Base-by-base conservation (phyloP, 257 asterid genomes). In the Nicotiana tomentosiformis region DNA sequence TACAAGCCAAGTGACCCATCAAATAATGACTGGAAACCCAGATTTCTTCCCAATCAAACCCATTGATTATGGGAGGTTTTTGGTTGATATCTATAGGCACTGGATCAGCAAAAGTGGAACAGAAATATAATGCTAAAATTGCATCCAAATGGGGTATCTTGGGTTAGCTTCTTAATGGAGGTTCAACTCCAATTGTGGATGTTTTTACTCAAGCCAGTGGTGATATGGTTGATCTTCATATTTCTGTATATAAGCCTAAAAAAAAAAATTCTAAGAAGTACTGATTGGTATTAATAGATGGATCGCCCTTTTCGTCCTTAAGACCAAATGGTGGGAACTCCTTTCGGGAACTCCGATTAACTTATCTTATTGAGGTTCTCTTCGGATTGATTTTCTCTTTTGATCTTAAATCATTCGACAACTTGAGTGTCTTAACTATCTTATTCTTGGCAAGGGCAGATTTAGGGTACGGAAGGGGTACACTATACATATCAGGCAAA, bases 141-240 rank as follows among this genome's bases (percentile, higher is more conserved):
- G 91, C 90, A 17, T 20, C 89, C 1, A 88, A 82, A 82, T 92
- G 96, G 96, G 92, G 96, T 6, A 77, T 89, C 6, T 1, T 88
- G 10, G 85, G 88, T 35, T 92, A 94, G 96, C 78, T 92, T 4
- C n/a, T 43, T 0, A 29, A 82, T 9, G 90, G 90, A 5, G 90
- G 90, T 12, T 86, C 91, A 15, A 49, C 86, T 15, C 96, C 94
- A 2, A 77, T 92, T 55, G 29, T 92, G 14, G 96, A 92, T 35
- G 89, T 87, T 6, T 90, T 89, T 82, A 57, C 46, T 61, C 90
- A 92, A 84, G 92, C 91, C 0, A 88, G 91, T 83, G 88, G 87
- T 4, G 93, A 90, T 84, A 88, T 90, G 91, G 93, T 91, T 14
- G 96, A 92, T 79, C 84, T 82, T 76, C 96, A 92, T 80, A 84